Evolutionary conservation across 345 rosid genomes (phyloP), one percentile per base, ranked within the genome.

Genomic region (Iberis pinnata): DNA sequence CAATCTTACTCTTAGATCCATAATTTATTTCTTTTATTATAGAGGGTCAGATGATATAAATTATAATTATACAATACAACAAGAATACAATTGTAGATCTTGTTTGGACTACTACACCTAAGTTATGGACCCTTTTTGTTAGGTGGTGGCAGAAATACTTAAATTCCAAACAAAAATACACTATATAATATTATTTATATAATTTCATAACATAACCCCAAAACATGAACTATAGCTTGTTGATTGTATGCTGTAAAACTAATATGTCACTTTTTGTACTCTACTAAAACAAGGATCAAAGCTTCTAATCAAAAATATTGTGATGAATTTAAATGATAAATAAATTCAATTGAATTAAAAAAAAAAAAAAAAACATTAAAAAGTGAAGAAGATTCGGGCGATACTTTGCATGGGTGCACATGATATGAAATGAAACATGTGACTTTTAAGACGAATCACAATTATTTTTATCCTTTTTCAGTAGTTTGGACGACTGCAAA

Each of bases 121-220:
- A 60, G 66, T 53, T 13, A 47, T 60, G 71, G 71, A 67, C 67
- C 66, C 67, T 67, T n/a, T 67, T 47, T 60, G 62, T 60, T 67
- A 46, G 62, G 71, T 67, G 57, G 47, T 54, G 61, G 57, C 67
- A 60, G 52, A 60, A 39, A 14, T 51, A 50, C 58, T 58, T 46
- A 43, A 50, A 50, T 51, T 65, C 59, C 13, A 43, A 27, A 43
- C 12, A 51, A 13, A 18, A 29, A 43, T 42, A 27, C 59, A 35
- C 37, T 12, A 51, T 15, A 0, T n/a, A 9, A 27, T 38, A 10
- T 29, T 3, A 32, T 36, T 43, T 50, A 14, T 43, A 36, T 40
- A 42, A 65, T 50, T 58, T 8, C 69, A 58, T 54, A 50, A 12
- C n/a, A n/a, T n/a, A n/a, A n/a, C n/a, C n/a, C n/a, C n/a, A n/a